Percentiles rank a stretch among this genome's conserved stretches.
Evolutionary conservation across 345 rosid species (phyloP).

Genomic region (Geranium rotundifolium): DNA sequence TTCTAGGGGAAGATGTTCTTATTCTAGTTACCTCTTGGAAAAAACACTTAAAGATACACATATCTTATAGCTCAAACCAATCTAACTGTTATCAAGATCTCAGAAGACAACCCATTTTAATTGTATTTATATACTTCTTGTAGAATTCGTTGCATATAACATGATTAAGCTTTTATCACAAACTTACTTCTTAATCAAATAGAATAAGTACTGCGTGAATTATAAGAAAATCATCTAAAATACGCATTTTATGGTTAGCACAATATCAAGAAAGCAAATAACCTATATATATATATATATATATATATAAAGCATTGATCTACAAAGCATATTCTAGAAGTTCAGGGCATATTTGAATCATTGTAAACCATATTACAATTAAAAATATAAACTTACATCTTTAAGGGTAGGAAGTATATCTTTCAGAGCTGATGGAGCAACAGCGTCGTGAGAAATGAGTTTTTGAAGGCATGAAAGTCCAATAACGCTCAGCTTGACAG

Average conservation of each 20-base stretch:
- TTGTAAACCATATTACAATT: not conserved
- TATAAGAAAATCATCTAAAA: not conserved
- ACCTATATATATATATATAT: not conserved
- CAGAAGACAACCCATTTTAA: too few species aligned
- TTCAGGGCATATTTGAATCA: not conserved
- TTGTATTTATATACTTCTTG: not conserved
- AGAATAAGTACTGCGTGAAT: not conserved
- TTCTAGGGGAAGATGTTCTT: too few species aligned
- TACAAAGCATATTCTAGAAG: not conserved
- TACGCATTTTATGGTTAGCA: not conserved
- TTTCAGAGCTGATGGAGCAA: constrained; percentile 65
- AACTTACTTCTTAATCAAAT: not conserved
- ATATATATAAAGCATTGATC: too few species aligned
- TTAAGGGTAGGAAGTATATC: constrained; percentile 74
- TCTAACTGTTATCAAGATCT: too few species aligned
- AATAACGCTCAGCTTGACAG: constrained; percentile 75
- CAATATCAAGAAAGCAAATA: not conserved
- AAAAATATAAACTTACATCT: constrained; percentile 46
- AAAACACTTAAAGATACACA: too few species aligned
- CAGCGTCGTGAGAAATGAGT: constrained; percentile 93
- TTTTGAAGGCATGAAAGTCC: constrained; percentile 94
- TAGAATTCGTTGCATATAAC: not conserved
- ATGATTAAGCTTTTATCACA: not conserved
- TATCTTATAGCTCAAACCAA: too few species aligned
- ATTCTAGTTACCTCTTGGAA: too few species aligned